Evolutionary conservation across 306 rosid species (phyloP).

Genomic region (Sindora glabra): DNA sequence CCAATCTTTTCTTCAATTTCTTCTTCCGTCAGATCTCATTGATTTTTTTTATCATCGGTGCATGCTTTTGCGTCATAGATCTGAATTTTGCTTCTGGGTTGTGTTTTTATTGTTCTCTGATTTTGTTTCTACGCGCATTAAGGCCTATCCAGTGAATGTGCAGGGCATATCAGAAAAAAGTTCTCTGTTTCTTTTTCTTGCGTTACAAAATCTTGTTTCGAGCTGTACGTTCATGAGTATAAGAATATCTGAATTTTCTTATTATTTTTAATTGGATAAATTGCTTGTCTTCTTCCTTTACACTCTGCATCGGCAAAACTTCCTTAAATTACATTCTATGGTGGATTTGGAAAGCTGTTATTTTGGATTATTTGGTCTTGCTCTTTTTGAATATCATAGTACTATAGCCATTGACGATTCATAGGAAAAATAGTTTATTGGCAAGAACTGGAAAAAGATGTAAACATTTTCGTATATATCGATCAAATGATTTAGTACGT

Average conservation of each 20-base stretch:
- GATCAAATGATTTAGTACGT: slow-evolving; percentile 37
- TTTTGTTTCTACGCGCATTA: too few species aligned
- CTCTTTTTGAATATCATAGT: neutral
- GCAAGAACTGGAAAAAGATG: slow-evolving; percentile 22
- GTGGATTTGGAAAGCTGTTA: neutral
- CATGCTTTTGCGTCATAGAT: slow-evolving; percentile 11
- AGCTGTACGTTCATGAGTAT: too few species aligned
- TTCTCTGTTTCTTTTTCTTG: too few species aligned
- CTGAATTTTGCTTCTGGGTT: slow-evolving; percentile 8
- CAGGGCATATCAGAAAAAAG: too few species aligned
- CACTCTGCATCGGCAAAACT: neutral
- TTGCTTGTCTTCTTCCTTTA: neutral
- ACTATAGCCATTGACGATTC: slow-evolving; percentile 13
- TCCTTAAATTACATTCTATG: too few species aligned
- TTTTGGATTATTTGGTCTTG: neutral
- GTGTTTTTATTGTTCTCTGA: neutral
- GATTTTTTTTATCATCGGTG: neutral
- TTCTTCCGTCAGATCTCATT: slow-evolving; percentile 7
- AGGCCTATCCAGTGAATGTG: too few species aligned
- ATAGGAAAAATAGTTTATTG: slow-evolving; percentile 23
- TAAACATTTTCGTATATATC: slow-evolving; percentile 41
- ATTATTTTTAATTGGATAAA: neutral
- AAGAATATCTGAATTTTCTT: too few species aligned
- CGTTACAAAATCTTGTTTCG: too few species aligned
- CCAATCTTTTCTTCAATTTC: too few species aligned